A percentile compares a stretch with the other conserved stretches of the same genome.
These are phyloP conservation scores for Ogataea salicorniae DNA, from an alignment of 805 yeast genomes.

Conservation along the genomic window DNA sequence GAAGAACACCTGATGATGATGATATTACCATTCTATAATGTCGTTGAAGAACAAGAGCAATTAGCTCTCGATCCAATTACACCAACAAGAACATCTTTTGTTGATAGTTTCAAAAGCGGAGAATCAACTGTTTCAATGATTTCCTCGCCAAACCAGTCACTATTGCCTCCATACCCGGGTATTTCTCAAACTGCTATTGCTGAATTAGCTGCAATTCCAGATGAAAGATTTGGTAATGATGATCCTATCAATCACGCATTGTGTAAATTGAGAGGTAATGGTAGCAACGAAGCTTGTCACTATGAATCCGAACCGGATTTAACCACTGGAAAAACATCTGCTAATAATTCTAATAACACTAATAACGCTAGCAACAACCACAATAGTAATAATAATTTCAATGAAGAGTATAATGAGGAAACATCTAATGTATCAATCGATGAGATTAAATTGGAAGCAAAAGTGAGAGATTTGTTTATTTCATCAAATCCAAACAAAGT, in stretches of 20 bases:
- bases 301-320: slow-evolving; percentile 17
- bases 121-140: slow-evolving; percentile 26
- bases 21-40: slow-evolving; percentile 23
- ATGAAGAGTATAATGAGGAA: background rate
- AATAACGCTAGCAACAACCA: too few species aligned
- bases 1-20: background rate
- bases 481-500: slow-evolving; percentile 16
- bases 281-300: background rate
- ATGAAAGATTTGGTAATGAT: slow-evolving; percentile 60
- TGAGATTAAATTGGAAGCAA: slow-evolving; percentile 28
- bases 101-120: slow-evolving; percentile 10
- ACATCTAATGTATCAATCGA: slow-evolving; percentile 17
- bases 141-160: slow-evolving; percentile 28
- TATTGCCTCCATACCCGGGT: slow-evolving; percentile 40
- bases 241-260: slow-evolving; percentile 76
- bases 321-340: slow-evolving; percentile 21
- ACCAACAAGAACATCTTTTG: slow-evolving; percentile 6
- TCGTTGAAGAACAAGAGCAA: background rate
- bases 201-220: slow-evolving; percentile 80
- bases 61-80: slow-evolving; percentile 13
- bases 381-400: background rate
- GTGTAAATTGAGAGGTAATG: slow-evolving; percentile 70
- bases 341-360: background rate
- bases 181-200: slow-evolving; percentile 56
- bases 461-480: slow-evolving; percentile 31